Conservation (phyloP, 148 eudicot genomes). For the Diospyros lotus region DNA sequence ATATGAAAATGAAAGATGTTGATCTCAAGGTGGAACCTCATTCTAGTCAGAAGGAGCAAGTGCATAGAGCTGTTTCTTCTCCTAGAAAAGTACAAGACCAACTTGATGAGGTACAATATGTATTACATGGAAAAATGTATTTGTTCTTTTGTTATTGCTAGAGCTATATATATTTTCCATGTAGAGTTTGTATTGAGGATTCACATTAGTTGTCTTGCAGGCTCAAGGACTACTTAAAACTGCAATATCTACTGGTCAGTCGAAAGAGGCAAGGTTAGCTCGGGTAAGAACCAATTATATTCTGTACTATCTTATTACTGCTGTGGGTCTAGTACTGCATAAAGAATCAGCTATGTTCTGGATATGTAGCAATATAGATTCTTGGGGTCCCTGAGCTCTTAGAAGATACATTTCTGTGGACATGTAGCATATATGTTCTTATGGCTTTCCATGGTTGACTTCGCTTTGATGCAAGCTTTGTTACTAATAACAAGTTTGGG, state of each 20-base stretch:
- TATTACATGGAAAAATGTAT: conserved; percentile 14
- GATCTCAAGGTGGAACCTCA: conserved; percentile 41
- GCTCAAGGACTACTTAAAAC: conserved; percentile 92
- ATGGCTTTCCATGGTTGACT: neutral
- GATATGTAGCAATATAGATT: too few species aligned
- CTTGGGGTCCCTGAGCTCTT: too few species aligned
- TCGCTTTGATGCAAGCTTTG: neutral
- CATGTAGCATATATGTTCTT: neutral
- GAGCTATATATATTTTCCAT: neutral
- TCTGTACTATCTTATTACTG: neutral
- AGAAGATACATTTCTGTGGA: too few species aligned
- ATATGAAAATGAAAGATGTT: conserved; percentile 27
- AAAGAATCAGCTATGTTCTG: too few species aligned
- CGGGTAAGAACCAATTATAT: conserved; percentile 56
- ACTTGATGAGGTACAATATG: conserved; percentile 85
- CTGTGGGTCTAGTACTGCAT: neutral
- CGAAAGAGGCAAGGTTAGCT: conserved; percentile 98
- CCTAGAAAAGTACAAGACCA: conserved; percentile 66
- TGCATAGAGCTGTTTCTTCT: conserved; percentile 28
- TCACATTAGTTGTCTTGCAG: conserved; percentile 42
- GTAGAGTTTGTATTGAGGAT: conserved; percentile 30
- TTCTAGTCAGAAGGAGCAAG: conserved; percentile 25
- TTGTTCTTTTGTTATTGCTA: neutral
- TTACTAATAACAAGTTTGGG: neutral
- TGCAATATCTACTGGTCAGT: conserved; percentile 74